Percentiles rank a stretch among this genome's conserved stretches.
These are phyloP conservation scores for Anthracocystis panici-leucophaei DNA, from an alignment of 1,284 basidiomycete species.

Conservation along the genomic window DNA sequence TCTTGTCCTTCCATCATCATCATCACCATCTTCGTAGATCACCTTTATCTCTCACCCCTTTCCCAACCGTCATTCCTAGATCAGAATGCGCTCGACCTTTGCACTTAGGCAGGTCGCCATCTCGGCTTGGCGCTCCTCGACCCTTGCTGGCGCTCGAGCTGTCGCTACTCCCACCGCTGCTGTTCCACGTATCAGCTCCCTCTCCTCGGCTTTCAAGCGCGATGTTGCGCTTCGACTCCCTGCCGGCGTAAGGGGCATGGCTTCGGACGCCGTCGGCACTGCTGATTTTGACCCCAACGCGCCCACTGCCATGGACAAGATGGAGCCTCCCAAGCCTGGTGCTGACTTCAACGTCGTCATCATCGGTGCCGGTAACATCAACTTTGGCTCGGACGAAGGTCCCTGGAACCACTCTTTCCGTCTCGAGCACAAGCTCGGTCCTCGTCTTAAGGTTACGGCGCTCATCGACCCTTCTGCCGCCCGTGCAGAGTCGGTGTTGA, in stretches of 20 bases:
- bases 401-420: slow-evolving; percentile 70
- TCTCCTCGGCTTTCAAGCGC: slow-evolving; percentile 23
- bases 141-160: slow-evolving; percentile 19
- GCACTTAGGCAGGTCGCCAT: slow-evolving; percentile 44
- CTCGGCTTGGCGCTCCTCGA: slow-evolving; percentile 44
- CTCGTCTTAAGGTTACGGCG: slow-evolving; percentile 93
- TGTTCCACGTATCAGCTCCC: slow-evolving; percentile 19
- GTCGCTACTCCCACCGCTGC: slow-evolving; percentile 17
- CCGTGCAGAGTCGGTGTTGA: slow-evolving; percentile 83
- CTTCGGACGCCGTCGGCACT: slow-evolving; percentile 16
- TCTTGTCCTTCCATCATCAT: slow-evolving; percentile 6
- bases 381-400: slow-evolving; percentile 67
- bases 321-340: slow-evolving; percentile 65
- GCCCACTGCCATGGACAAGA: slow-evolving; percentile 68
- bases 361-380: slow-evolving; percentile 68
- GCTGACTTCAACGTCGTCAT: slow-evolving; percentile 69
- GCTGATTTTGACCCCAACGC: slow-evolving; percentile 62
- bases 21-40: slow-evolving; percentile 1
- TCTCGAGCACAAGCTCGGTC: slow-evolving; percentile 82
- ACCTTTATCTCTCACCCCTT: not conserved
- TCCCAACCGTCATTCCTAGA: not conserved
- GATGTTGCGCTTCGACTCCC: slow-evolving; percentile 20
- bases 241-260: slow-evolving; percentile 20
- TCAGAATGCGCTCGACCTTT: slow-evolving; percentile 46
- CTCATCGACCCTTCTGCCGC: slow-evolving; percentile 90